phyloP scores from a whole-genome alignment of 2,329 filamentous ascomycete genomes.

The Hypomyces rosellus region DNA sequence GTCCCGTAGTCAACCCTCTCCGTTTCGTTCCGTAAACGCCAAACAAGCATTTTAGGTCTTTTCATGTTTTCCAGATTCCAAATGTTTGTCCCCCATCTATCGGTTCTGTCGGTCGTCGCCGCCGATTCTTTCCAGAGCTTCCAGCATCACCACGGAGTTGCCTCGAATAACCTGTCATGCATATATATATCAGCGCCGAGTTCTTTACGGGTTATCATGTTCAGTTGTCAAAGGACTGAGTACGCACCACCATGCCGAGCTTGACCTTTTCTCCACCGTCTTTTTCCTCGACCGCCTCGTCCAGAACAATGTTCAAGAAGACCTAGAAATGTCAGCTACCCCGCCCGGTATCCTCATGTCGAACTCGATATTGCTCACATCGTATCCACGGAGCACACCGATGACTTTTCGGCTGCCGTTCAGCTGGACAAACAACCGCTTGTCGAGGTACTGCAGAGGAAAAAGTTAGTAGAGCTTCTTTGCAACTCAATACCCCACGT shows the following conservation, averaged over 20 bases:
- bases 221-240: too few species aligned
- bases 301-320: conserved; percentile 95
- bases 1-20: conserved; percentile 9
- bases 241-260: conserved; percentile 84
- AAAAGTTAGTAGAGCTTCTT: not conserved
- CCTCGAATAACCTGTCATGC: conserved; percentile 74
- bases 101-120: conserved; percentile 47
- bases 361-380: conserved; percentile 53
- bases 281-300: conserved; percentile 95
- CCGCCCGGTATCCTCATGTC: not conserved
- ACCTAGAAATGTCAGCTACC: conserved; percentile 50
- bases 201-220: too few species aligned
- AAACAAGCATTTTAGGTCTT: conserved; percentile 21
- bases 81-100: conserved; percentile 22
- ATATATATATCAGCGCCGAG: not conserved
- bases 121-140: conserved; percentile 66
- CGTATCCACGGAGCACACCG: conserved; percentile 88
- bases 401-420: conserved; percentile 98
- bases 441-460: conserved; percentile 82
- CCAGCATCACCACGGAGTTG: conserved; percentile 97
- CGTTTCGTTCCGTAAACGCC: conserved; percentile 28
- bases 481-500: not conserved
- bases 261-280: conserved; percentile 81
- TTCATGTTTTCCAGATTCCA: conserved; percentile 4
- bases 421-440: conserved; percentile 93